A percentile compares a stretch with the other conserved stretches of the same genome.
These are phyloP conservation scores for Colletotrichum sp. DNA, from an alignment of 2,329 filamentous ascomycete genomes.

Conservation along the genomic window DNA sequence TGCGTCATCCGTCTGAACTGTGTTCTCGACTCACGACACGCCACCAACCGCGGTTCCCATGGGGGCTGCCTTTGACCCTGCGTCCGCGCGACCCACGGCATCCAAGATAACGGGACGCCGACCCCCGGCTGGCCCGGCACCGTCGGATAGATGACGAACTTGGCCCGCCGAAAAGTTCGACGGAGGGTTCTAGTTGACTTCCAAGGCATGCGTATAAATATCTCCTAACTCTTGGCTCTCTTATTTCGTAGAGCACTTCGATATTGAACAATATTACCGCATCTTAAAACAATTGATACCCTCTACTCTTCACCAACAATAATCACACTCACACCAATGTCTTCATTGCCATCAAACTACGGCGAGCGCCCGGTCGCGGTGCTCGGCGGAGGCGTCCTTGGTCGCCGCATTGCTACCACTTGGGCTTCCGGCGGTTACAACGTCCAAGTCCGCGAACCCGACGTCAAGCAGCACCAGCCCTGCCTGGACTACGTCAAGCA, in stretches of 20 bases:
- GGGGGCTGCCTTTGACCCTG: not conserved
- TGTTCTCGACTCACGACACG: not conserved
- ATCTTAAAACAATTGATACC: not conserved
- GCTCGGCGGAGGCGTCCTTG: slow-evolving; percentile 47
- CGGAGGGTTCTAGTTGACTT: not conserved
- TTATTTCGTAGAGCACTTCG: too few species aligned
- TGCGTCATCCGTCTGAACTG: not conserved
- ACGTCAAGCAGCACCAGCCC: slow-evolving; percentile 35
- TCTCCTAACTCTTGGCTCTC: not conserved
- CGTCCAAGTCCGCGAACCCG: slow-evolving; percentile 47
- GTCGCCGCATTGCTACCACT: slow-evolving; percentile 42
- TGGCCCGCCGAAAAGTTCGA: not conserved
- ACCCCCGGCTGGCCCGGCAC: not conserved
- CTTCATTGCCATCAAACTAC: slow-evolving; percentile 24
- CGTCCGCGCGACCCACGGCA: not conserved
- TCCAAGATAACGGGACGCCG: not conserved
- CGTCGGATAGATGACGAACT: not conserved
- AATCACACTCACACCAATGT: slow-evolving; percentile 10
- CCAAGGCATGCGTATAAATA: not conserved
- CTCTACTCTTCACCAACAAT: not conserved
- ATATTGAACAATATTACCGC: not conserved
- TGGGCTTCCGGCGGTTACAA: slow-evolving; percentile 47
- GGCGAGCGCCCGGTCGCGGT: slow-evolving; percentile 36
- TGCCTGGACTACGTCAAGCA: slow-evolving; percentile 43
- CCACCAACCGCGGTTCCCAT: not conserved